Evolutionary conservation across 345 rosid species (phyloP), one percentile per base, ranked within the genome.

Genomic region (Brassica incana): DNA sequence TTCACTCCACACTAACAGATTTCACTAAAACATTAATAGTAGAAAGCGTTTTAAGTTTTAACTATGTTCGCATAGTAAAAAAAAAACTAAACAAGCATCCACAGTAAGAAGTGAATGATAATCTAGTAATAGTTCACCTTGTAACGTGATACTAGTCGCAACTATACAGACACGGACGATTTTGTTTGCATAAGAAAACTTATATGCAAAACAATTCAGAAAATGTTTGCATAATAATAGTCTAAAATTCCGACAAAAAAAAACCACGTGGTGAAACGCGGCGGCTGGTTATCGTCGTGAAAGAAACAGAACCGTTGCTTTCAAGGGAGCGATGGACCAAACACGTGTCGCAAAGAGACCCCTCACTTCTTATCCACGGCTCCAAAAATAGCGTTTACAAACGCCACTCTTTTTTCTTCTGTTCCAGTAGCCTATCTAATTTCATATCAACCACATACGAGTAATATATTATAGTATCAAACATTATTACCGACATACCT

Each of bases 261-360:
- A 48, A 6, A 33, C 27, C 70, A 74, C 75, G 82, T 68, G 48
- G 35, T 1, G 45, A 48, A 9, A 67, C 35, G 78, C 78, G 82
- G 82, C 78, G 82, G 78, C 82, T 69, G 68, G 25, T 23, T 61
- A 61, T 73, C 75, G 75, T 50, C 70, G 82, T 25, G 27, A 60
- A 62, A 67, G 29, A 32, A 33, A 59, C 4, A 59, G 63, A 67
- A 63, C 64, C 56, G 64, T 78, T 65, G 65, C 70, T 79, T 61
- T 67, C 59, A 60, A 45, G 62, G 36, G 35, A 52, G 43, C n/a
- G 1, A 27, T 2, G 0, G 56, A 52, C 61, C 66, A 27, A 8
- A 52, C 75, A 74, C 71, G 72, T 74, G 83, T 80, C 71, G 6
- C 9, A 9, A 36, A 16, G 27, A 36, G 15, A 38, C 50, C 1